Evolutionary conservation across 2,329 filamentous ascomycete species (phyloP), one percentile per base, ranked within the genome.

Genomic region (Arthroderma uncinatum): DNA sequence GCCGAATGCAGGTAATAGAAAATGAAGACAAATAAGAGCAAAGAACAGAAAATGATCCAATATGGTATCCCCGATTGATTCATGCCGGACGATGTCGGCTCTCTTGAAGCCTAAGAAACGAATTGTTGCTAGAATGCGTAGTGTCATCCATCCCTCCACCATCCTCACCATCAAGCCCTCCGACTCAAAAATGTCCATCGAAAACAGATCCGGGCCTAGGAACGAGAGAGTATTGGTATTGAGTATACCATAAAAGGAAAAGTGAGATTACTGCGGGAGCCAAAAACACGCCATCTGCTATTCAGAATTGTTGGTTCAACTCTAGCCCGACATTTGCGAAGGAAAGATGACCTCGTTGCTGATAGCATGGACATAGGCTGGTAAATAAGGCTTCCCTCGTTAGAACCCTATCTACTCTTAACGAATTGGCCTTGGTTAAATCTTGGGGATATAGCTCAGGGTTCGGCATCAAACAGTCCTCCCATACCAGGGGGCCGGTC

Each of bases 391-490:
- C 3, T n/a, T 2, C 19, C 39, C 16, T 42, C 25, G 47, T 16
- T 30, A 9, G 12, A 21, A 25, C 39, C 21, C 9, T 25, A 47
- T 8, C 19, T 1, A 25, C 25, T 16, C 23, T 50, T 50, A n/a
- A 19, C 47, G 12, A 50, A 19, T 2, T 30, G n/a, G 23, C 14
- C 7, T 12, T 33, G 10, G 5, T 3, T 19, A 12, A 30, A 8
- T n/a, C 6, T 53, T 33, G 28, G 25, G 47, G 47, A 25, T 50
- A 33, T 50, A 14, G n/a, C 36, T 62, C 60, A 64, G 34, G 58
- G 67, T 60, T 67, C 59, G 39, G 74, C 74, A 64, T 76, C 74
- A 44, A 76, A 72, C 61, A 76, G 76, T 40, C 71, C 64, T 53
- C 76, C 72, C 40, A 71, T 63, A 34, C 71, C 68, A 16, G 67